phyloP scores from a whole-genome alignment of 305 asterid species.

The Fraxinus platypoda region DNA sequence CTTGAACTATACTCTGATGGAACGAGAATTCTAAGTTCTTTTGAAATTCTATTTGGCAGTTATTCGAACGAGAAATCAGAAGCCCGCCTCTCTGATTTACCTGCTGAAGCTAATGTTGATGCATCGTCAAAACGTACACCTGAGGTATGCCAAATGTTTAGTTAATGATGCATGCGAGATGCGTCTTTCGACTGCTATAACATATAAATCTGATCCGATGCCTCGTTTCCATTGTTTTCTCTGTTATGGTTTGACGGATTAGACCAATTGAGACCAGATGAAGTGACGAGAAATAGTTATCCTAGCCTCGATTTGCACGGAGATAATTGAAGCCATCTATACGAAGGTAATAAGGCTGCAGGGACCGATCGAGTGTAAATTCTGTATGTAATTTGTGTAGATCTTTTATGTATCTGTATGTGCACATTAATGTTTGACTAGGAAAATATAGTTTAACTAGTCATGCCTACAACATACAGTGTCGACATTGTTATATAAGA shows the following conservation, averaged over 20 bases:
- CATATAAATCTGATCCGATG: slow-evolving; percentile 19
- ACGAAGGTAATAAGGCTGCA: neutral
- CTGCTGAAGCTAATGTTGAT: slow-evolving; percentile 43
- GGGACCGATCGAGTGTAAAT: neutral
- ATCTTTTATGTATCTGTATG: neutral
- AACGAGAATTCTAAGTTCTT: slow-evolving; percentile 2
- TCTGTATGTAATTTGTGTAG: neutral
- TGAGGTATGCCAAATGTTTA: slow-evolving; percentile 40
- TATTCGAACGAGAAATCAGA: slow-evolving; percentile 93
- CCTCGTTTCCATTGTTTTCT: neutral
- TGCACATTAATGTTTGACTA: neutral
- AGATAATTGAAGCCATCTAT: neutral
- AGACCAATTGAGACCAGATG: slow-evolving; percentile 10
- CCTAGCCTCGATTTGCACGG: neutral
- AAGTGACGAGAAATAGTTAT: slow-evolving; percentile 2
- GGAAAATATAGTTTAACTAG: neutral
- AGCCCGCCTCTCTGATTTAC: slow-evolving; percentile 66
- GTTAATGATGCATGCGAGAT: neutral
- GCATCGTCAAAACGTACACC: slow-evolving; percentile 38
- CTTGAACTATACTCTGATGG: neutral
- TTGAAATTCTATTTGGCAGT: slow-evolving; percentile 28
- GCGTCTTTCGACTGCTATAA: neutral
- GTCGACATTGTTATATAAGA: neutral
- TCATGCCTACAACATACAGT: neutral
- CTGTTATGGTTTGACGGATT: slow-evolving; percentile 33